Conservation (phyloP, 805 yeast genomes). For the Cyberlindnera maritima region DNA sequence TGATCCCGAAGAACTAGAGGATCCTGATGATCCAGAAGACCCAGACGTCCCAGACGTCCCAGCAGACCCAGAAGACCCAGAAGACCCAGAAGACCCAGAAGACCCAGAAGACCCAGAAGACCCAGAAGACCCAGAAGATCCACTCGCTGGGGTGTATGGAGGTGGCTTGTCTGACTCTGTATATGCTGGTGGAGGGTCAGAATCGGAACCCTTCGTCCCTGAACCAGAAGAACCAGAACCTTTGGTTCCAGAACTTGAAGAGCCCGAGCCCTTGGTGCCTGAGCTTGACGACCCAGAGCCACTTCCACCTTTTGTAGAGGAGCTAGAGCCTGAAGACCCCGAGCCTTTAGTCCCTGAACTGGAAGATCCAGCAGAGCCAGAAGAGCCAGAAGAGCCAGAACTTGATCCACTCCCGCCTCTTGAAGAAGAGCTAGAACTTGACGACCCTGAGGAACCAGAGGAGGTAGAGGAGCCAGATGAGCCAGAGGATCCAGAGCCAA, state of each 20-base stretch:
- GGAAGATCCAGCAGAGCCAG: conserved; percentile 1
- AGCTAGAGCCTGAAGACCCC: not conserved
- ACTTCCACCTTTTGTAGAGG: too few relatives aligned
- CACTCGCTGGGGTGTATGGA: not conserved
- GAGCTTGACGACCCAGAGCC: too few relatives aligned
- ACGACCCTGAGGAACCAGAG: not conserved
- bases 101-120: not conserved
- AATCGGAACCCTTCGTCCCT: too few relatives aligned
- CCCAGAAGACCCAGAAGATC: not conserved
- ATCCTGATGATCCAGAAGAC: not conserved
- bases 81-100: not conserved
- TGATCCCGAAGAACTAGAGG: not conserved
- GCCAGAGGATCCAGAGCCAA: not conserved
- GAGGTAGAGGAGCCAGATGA: not conserved
- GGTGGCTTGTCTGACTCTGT: too few relatives aligned
- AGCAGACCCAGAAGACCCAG: not conserved
- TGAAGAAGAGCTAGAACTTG: conserved; percentile 1
- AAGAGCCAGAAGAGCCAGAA: conserved; percentile 1
- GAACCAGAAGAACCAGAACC: not conserved
- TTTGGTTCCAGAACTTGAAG: too few relatives aligned
- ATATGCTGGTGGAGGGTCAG: too few relatives aligned
- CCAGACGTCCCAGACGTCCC: not conserved
- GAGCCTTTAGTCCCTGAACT: not conserved
- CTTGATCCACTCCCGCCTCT: not conserved
- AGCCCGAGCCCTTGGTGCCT: too few relatives aligned